Evolutionary conservation across 257 asterid species (phyloP).

Genomic region (Plantago ovata): DNA sequence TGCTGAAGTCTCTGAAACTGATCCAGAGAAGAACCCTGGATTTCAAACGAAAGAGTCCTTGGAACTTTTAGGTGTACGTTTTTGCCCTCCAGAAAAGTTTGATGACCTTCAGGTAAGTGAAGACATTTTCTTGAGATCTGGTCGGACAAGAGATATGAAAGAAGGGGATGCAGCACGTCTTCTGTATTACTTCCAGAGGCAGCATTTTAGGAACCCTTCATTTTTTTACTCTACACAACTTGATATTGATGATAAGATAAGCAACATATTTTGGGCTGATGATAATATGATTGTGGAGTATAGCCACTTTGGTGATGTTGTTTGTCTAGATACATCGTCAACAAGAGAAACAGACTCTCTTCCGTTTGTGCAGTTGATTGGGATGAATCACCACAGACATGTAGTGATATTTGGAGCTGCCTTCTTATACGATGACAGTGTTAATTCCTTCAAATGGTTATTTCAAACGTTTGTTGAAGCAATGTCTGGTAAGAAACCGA

Average conservation of each 20-base stretch:
- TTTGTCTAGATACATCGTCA: constrained; percentile 52
- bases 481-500: constrained; percentile 53
- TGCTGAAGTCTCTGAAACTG: constrained; percentile 41
- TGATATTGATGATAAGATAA: constrained; percentile 50
- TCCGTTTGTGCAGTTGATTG: constrained; percentile 48
- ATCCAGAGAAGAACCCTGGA: constrained; percentile 33
- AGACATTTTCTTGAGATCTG: constrained; percentile 36
- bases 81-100: constrained; percentile 42
- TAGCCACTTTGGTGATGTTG: constrained; percentile 56
- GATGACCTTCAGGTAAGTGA: constrained; percentile 37
- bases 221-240: constrained; percentile 46
- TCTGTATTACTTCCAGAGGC: constrained; percentile 47
- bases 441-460: constrained; percentile 51
- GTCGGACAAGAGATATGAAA: constrained; percentile 49
- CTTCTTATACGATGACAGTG: constrained; percentile 49
- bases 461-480: constrained; percentile 45
- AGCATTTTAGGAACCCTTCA: constrained; percentile 55
- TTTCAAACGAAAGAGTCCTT: constrained; percentile 37
- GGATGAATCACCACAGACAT: constrained; percentile 52
- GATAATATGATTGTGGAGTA: constrained; percentile 51
- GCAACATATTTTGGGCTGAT: constrained; percentile 65
- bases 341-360: constrained; percentile 33
- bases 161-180: constrained; percentile 56
- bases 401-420: constrained; percentile 57
- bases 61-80: constrained; percentile 47